A percentile compares a stretch with the other conserved stretches of the same genome.
phyloP scores from a whole-genome alignment of 805 yeast species.

The Sugiyamaella lignohabitans region DNA sequence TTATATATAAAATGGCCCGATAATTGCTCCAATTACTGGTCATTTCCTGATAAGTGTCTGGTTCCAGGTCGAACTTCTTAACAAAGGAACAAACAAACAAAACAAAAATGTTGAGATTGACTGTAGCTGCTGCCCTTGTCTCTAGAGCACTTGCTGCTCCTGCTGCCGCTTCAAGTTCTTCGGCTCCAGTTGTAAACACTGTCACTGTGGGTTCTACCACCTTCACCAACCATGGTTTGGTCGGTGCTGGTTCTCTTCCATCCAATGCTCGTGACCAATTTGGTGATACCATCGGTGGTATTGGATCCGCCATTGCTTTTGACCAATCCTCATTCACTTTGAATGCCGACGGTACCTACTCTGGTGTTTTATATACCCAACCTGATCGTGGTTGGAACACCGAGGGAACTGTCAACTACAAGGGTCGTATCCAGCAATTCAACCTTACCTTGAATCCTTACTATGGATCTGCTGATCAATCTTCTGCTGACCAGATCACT shows the following conservation, averaged over 20 bases:
- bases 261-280: constrained; percentile 11
- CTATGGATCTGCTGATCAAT: constrained; percentile 7
- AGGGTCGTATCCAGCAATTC: constrained; percentile 13
- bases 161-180: no score
- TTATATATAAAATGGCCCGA: no score
- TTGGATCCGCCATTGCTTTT: constrained; percentile 17
- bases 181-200: no score
- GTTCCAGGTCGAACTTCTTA: no score
- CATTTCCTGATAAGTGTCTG: no score
- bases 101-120: no score
- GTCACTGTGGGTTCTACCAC: constrained; percentile 6
- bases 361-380: constrained; percentile 15
- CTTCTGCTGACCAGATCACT: constrained; percentile 7
- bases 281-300: constrained; percentile 20
- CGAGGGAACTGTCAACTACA: constrained; percentile 14
- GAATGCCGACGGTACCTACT: constrained; percentile 11
- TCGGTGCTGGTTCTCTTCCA: constrained; percentile 17
- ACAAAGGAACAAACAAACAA: no score
- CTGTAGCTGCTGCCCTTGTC: no score
- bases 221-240: constrained; percentile 15
- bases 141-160: no score
- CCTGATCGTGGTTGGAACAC: constrained; percentile 21
- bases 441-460: constrained; percentile 13
- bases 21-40: no score
- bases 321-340: constrained; percentile 11